Evolutionary conservation across 768 basidiomycete species (phyloP).

Genomic region (Tremella yokohamensis): DNA sequence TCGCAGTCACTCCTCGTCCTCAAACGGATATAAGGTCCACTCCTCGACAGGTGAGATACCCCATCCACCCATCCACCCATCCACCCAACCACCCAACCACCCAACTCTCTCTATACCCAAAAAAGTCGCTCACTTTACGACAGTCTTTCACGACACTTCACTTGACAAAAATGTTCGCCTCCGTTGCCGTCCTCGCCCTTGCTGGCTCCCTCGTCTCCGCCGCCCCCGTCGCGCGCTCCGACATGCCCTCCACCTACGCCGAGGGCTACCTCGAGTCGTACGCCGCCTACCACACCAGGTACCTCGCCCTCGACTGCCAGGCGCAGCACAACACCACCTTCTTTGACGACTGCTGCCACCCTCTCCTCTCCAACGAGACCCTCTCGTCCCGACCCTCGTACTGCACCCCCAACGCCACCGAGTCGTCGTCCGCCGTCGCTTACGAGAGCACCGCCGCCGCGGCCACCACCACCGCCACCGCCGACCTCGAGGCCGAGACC

Average conservation of each 20-base stretch:
- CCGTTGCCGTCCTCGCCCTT: constrained; percentile 24
- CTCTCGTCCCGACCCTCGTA: constrained; percentile 56
- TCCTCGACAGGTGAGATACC: too few species aligned
- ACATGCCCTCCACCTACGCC: constrained; percentile 35
- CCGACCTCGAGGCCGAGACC: constrained; percentile 25
- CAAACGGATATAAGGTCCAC: too few species aligned
- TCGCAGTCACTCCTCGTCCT: too few species aligned
- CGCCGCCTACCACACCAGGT: constrained; percentile 59
- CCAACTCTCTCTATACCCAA: too few species aligned
- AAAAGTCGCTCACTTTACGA: too few species aligned
- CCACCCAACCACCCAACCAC: too few species aligned
- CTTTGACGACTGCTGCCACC: constrained; percentile 70
- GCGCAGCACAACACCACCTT: constrained; percentile 54
- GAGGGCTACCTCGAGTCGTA: constrained; percentile 49
- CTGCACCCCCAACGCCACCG: constrained; percentile 56
- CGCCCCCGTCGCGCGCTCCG: constrained; percentile 22
- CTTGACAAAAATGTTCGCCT: constrained; percentile 14
- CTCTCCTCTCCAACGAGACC: constrained; percentile 62
- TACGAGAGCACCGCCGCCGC: constrained; percentile 27
- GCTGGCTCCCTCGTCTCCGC: constrained; percentile 26
- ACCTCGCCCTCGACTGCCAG: constrained; percentile 59
- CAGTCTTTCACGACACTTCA: too few species aligned
- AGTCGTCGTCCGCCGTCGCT: constrained; percentile 22
- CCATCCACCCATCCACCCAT: too few species aligned
- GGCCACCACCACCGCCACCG: constrained; percentile 18